These are phyloP conservation scores for Elsinoe australis DNA, from an alignment of 2,329 filamentous ascomycete genomes.

Conservation along the genomic window DNA sequence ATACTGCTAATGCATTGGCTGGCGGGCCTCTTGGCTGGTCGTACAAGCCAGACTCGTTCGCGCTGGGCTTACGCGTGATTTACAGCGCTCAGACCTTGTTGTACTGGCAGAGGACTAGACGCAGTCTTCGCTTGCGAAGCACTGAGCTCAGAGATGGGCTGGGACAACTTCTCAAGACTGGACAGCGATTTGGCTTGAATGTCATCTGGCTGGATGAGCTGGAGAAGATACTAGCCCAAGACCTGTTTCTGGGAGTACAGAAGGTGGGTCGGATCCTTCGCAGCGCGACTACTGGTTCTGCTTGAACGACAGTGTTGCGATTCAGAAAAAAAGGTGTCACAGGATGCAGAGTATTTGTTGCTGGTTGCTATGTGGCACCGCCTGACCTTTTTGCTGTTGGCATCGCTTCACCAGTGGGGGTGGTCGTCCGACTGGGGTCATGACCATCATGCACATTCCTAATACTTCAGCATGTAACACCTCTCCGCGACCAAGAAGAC, in stretches of 20 bases:
- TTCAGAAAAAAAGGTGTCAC: background rate
- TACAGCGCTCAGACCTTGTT: constrained; percentile 36
- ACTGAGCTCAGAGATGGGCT: constrained; percentile 27
- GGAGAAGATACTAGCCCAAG: constrained; percentile 27
- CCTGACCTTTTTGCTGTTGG: background rate
- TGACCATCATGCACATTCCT: too few species aligned
- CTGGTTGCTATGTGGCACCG: background rate
- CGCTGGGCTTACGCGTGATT: constrained; percentile 45
- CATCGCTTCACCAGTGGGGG: too few species aligned
- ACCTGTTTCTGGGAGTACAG: constrained; percentile 4
- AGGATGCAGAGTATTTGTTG: background rate
- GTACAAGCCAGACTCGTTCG: constrained; percentile 60
- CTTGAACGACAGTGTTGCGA: background rate
- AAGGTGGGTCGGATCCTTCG: background rate
- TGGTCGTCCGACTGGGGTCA: too few species aligned
- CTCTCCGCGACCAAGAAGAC: too few species aligned
- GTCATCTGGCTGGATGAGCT: constrained; percentile 33
- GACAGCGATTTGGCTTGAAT: constrained; percentile 26
- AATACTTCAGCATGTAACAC: too few species aligned
- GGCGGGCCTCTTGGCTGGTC: constrained; percentile 69
- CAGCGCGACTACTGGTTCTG: background rate
- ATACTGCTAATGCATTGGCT: constrained; percentile 29
- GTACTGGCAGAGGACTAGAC: constrained; percentile 21
- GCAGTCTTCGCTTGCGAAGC: constrained; percentile 22
- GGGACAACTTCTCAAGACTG: constrained; percentile 24